These are phyloP conservation scores for Sistotremastrum niveocremeum DNA, from an alignment of 768 basidiomycete species.

Conservation along the genomic window DNA sequence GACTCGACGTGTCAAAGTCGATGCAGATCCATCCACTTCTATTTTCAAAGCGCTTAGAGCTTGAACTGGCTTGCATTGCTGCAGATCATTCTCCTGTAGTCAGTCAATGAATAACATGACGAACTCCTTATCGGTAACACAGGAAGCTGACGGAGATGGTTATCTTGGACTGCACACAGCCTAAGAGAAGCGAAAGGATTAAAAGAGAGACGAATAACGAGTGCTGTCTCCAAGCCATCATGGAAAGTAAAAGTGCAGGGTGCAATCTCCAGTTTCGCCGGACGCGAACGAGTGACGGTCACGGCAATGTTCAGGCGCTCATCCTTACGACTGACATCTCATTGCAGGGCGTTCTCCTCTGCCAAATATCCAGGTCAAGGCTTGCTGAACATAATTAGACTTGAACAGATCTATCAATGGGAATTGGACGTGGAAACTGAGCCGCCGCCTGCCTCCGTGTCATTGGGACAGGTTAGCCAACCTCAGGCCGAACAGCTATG, in stretches of 20 bases:
- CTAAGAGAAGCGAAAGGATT: neutral
- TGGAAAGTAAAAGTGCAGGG: neutral
- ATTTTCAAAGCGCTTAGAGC: conserved; percentile 46
- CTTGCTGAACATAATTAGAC: no score
- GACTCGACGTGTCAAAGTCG: conserved; percentile 64
- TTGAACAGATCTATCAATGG: no score
- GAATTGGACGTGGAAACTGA: no score
- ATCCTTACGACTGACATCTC: neutral
- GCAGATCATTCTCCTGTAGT: conserved; percentile 30
- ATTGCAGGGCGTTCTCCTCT: no score
- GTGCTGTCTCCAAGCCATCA: neutral
- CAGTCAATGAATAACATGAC: neutral
- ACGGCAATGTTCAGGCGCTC: neutral
- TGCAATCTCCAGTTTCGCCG: neutral
- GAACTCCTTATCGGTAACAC: neutral
- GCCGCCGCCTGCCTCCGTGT: no score
- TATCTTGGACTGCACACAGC: neutral
- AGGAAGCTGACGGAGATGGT: neutral
- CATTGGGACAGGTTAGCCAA: no score
- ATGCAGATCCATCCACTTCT: conserved; percentile 47
- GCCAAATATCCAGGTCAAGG: no score
- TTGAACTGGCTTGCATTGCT: conserved; percentile 26
- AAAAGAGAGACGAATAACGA: neutral
- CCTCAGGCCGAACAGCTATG: no score
- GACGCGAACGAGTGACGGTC: neutral